Conservation (phyloP, 2,329 filamentous ascomycete species). For the Aspergillus novoparasiticus region DNA sequence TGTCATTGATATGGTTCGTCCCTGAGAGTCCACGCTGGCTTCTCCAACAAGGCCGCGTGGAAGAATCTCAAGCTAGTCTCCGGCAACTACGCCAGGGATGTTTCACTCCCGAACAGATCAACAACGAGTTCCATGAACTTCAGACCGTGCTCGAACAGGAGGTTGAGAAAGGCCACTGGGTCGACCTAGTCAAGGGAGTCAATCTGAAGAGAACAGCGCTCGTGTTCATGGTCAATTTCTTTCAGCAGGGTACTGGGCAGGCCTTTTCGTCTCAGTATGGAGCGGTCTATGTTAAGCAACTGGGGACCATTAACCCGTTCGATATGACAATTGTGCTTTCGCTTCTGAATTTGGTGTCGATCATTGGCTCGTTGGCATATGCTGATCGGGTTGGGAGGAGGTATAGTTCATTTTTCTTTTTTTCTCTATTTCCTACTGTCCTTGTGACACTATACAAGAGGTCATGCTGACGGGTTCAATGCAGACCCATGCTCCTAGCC, state of each 20-base stretch:
- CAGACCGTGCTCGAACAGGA: constrained; percentile 16
- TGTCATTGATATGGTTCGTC: constrained; percentile 29
- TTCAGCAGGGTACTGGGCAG: constrained; percentile 27
- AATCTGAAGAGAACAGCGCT: constrained; percentile 28
- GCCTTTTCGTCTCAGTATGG: constrained; percentile 24
- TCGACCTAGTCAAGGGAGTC: constrained; percentile 20
- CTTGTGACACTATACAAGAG: not conserved
- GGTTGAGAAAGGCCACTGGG: constrained; percentile 20
- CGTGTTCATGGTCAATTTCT: constrained; percentile 25
- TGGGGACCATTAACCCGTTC: constrained; percentile 22
- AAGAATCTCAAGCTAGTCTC: constrained; percentile 33
- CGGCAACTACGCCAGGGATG: constrained; percentile 15
- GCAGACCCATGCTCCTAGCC: not conserved
- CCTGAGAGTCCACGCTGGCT: constrained; percentile 35
- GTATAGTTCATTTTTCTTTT: not conserved
- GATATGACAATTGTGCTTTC: not conserved
- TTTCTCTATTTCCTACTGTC: too few relatives aligned
- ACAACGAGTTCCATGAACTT: not conserved
- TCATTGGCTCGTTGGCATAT: not conserved
- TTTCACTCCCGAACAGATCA: not conserved
- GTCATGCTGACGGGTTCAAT: not conserved
- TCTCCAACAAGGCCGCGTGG: constrained; percentile 25
- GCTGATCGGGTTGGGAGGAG: not conserved
- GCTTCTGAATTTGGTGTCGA: not conserved
- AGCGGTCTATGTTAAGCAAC: constrained; percentile 24